Evolutionary conservation across 345 rosid genomes (phyloP).

Genomic region (Boechera retrofracta): DNA sequence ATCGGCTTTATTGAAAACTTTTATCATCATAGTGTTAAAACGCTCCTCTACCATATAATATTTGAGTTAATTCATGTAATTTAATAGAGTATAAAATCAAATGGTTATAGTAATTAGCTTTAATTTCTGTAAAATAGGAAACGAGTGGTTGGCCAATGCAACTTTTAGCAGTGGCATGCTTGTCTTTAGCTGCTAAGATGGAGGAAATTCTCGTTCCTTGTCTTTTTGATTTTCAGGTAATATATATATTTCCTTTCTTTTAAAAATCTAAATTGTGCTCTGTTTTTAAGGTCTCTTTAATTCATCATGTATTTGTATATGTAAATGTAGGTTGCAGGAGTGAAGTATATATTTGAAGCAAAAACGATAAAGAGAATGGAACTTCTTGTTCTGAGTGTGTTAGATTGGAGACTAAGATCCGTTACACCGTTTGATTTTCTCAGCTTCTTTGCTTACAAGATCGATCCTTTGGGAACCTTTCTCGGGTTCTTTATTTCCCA

Average conservation of each 20-base stretch:
- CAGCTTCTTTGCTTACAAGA: constrained; percentile 86
- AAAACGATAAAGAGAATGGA: constrained; percentile 92
- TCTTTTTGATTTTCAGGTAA: constrained; percentile 88
- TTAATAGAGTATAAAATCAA: background rate
- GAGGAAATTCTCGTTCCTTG: constrained; percentile 95
- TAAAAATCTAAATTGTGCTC: background rate
- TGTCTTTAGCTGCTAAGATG: constrained; percentile 98
- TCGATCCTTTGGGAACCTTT: constrained; percentile 70
- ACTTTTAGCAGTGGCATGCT: constrained; percentile 85
- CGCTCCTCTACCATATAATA: constrained; percentile 33
- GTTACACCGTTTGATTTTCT: constrained; percentile 87
- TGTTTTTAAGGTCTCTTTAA: background rate
- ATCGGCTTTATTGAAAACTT: constrained; percentile 32
- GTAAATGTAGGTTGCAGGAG: constrained; percentile 66
- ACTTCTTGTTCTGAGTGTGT: constrained; percentile 73
- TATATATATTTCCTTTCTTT: background rate
- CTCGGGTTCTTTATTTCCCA: constrained; percentile 64
- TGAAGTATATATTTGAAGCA: constrained; percentile 77
- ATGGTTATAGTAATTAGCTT: constrained; percentile 32
- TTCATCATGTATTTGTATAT: background rate
- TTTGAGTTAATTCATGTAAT: background rate
- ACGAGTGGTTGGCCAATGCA: constrained; percentile 88
- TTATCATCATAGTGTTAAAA: constrained; percentile 38
- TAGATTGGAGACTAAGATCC: constrained; percentile 96
- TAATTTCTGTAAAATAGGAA: constrained; percentile 35